phyloP scores from a whole-genome alignment of 1,284 basidiomycete genomes.

The Trametes pubescens region DNA sequence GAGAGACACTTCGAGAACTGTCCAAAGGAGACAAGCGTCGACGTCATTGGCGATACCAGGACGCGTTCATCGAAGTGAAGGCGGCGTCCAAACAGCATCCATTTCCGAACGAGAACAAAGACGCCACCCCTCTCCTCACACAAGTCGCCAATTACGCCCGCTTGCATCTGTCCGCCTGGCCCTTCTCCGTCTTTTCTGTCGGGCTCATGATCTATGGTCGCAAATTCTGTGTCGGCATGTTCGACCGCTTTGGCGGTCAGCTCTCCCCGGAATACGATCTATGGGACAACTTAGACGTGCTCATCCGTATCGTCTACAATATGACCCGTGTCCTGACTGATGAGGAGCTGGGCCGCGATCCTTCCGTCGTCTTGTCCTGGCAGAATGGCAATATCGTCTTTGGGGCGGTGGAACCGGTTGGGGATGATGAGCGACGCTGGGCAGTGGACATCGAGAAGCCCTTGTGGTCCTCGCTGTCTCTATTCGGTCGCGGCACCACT shows the following conservation, averaged over 20 bases:
- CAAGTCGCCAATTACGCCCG: constrained; percentile 37
- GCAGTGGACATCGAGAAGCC: neutral
- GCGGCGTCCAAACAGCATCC: constrained; percentile 1
- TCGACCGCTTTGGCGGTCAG: constrained; percentile 32
- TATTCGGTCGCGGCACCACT: constrained; percentile 30
- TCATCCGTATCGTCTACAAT: constrained; percentile 15
- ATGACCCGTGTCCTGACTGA: constrained; percentile 13
- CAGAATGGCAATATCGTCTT: neutral
- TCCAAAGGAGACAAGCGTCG: neutral
- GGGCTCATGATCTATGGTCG: constrained; percentile 34
- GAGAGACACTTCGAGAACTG: neutral
- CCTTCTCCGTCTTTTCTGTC: constrained; percentile 39
- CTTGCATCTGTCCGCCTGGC: constrained; percentile 34
- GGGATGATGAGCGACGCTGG: neutral
- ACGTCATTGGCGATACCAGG: constrained; percentile 4
- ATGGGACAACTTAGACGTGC: neutral
- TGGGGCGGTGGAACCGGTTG: neutral
- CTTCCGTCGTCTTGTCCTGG: constrained; percentile 20
- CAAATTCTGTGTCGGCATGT: constrained; percentile 32
- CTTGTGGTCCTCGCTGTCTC: constrained; percentile 32
- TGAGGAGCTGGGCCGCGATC: constrained; percentile 18
- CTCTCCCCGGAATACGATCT: constrained; percentile 28
- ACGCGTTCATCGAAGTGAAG: constrained; percentile 11
- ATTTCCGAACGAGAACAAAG: neutral
- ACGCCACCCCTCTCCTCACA: neutral